These are phyloP conservation scores for Picochlorum sp. DNA, from an alignment of 139 green algal species.

Conservation along the genomic window DNA sequence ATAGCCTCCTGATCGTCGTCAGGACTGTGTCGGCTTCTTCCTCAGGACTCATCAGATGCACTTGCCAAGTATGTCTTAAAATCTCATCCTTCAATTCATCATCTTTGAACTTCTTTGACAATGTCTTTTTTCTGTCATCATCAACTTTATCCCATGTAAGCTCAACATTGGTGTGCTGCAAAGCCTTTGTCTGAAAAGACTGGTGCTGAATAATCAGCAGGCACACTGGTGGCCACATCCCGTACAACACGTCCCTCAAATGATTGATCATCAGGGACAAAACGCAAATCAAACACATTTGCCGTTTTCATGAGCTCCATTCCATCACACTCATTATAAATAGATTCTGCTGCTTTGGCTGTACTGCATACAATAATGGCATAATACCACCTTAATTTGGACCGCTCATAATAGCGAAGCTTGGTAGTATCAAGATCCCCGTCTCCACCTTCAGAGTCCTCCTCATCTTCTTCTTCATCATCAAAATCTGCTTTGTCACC, in stretches of 20 bases:
- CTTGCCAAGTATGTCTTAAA: conserved; percentile 75
- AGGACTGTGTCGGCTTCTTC: conserved; percentile 33
- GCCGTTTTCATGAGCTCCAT: conserved; percentile 62
- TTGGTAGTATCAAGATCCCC: conserved; percentile 47
- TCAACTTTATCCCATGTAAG: conserved; percentile 91
- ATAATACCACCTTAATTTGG: conserved; percentile 73
- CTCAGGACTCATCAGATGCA: not conserved
- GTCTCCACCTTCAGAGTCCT: conserved; percentile 13
- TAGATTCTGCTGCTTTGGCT: conserved; percentile 42
- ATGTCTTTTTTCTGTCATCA: conserved; percentile 43
- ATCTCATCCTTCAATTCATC: conserved; percentile 81
- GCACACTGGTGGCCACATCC: conserved; percentile 51
- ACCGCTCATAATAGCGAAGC: conserved; percentile 76
- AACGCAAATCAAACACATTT: conserved; percentile 84
- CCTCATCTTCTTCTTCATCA: conserved; percentile 19
- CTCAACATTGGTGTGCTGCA: conserved; percentile 85
- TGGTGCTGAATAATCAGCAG: conserved; percentile 67
- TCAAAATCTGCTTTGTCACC: not conserved
- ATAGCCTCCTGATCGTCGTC: conserved; percentile 31
- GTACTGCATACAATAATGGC: conserved; percentile 75
- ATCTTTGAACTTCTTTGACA: conserved; percentile 50
- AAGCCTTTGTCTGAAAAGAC: conserved; percentile 61
- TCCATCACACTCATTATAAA: conserved; percentile 89
- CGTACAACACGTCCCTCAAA: conserved; percentile 58
- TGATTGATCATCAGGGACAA: conserved; percentile 69